Conservation (phyloP, 2,329 filamentous ascomycete species). For the Aspergillus puulaauensis region DNA sequence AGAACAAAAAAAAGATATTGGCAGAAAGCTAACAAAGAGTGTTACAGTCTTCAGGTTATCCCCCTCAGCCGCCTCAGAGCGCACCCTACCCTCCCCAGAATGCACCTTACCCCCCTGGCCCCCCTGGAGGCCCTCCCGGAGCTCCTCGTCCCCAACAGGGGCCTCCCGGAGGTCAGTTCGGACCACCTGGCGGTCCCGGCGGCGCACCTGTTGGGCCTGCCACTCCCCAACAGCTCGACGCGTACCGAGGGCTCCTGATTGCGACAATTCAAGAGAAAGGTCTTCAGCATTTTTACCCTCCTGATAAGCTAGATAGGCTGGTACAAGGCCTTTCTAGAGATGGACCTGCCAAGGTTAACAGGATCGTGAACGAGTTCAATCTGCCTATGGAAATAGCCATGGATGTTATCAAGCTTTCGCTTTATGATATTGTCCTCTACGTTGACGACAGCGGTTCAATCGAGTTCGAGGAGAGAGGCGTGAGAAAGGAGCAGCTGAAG, state of each 20-base stretch:
- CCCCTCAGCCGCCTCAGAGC: conserved; percentile 25
- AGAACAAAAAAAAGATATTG: background rate
- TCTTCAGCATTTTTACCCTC: conserved; percentile 59
- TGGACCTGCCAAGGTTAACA: conserved; percentile 49
- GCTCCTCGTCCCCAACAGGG: conserved; percentile 18
- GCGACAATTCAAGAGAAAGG: conserved; percentile 60
- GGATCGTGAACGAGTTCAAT: conserved; percentile 57
- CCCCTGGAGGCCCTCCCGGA: conserved; percentile 16
- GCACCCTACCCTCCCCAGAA: conserved; percentile 34
- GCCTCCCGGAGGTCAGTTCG: conserved; percentile 26
- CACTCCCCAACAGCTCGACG: conserved; percentile 51
- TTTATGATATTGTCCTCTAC: conserved; percentile 64
- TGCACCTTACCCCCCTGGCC: conserved; percentile 29
- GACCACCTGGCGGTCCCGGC: conserved; percentile 26
- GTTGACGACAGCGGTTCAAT: conserved; percentile 71
- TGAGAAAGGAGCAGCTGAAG: conserved; percentile 65
- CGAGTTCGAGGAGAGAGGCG: conserved; percentile 65
- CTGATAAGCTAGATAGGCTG: conserved; percentile 43
- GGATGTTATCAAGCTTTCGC: conserved; percentile 61
- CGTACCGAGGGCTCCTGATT: conserved; percentile 58
- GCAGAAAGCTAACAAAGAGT: background rate
- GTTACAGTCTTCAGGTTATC: conserved; percentile 25
- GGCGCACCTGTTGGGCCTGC: conserved; percentile 40
- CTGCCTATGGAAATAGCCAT: conserved; percentile 61
- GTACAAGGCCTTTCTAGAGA: conserved; percentile 33